Evolutionary conservation across 2,329 filamentous ascomycete species (phyloP).

Genomic region (Cladosporium sphaerospermum): DNA sequence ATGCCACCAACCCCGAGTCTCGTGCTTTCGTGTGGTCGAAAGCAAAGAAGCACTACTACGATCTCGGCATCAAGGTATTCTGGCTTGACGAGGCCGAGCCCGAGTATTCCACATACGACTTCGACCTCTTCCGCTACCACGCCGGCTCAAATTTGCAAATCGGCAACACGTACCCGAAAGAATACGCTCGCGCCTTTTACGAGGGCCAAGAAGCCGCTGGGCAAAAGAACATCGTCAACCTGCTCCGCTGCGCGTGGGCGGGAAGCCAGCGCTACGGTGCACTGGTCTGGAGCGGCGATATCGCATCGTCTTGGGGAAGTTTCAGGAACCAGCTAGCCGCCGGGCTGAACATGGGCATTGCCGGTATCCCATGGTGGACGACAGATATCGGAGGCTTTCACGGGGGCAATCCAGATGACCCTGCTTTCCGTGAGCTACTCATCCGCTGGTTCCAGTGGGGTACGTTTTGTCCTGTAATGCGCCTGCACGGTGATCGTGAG

Average conservation of each 20-base stretch:
- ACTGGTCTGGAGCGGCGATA: conserved; percentile 62
- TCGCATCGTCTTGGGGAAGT: conserved; percentile 57
- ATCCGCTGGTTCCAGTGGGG: conserved; percentile 66
- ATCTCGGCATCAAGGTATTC: conserved; percentile 57
- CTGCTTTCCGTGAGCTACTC: conserved; percentile 56
- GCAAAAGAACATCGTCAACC: conserved; percentile 53
- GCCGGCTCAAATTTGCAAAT: conserved; percentile 48
- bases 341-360: conserved; percentile 59
- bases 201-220: conserved; percentile 51
- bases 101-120: conserved; percentile 59
- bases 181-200: conserved; percentile 55
- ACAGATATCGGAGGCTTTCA: conserved; percentile 67
- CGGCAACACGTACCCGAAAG: conserved; percentile 55
- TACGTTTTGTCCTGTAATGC: conserved; percentile 60
- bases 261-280: conserved; percentile 59
- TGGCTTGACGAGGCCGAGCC: conserved; percentile 67
- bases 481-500: conserved; percentile 60
- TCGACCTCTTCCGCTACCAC: conserved; percentile 60
- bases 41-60: conserved; percentile 55
- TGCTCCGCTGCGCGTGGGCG: conserved; percentile 53
- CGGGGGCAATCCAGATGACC: conserved; percentile 53
- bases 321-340: conserved; percentile 56
- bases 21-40: conserved; percentile 55
- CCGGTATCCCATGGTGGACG: conserved; percentile 63
- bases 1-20: conserved; percentile 57